Base-by-base conservation (phyloP, 805 yeast species). In the Wickerhamomyces silvicola region DNA sequence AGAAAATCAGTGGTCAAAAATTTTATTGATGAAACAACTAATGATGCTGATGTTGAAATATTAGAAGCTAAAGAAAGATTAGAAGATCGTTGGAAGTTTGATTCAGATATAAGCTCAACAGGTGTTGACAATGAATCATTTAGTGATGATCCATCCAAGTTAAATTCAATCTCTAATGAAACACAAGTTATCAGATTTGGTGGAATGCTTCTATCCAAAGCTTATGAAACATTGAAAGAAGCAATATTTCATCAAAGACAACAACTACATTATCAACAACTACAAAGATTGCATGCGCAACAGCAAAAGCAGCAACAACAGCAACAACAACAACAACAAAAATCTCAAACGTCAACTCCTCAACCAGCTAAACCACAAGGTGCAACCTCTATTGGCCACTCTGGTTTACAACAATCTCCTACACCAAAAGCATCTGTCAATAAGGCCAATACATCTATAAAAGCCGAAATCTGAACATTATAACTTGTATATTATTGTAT, bases 141-240 rank as follows among this genome's bases (percentile, higher is more conserved):
- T 35, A 68, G 78, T 37, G 69, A 72, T 37, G 95, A 86, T 55
- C 96, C 97, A 0, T 78, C 95, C 0, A 70, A 72, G 34, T 66
- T 88, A 46, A 88, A 88, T 51, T 81, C 81, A 41, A 85, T 88
- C 25, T 74, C 86, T 10, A 80, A 80, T 33, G 90, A 79, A 31
- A 87, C 96, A 2, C 97, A 88, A 57, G 78, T 83, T 1, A 83
- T 90, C 19, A 66, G 97, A 38, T 88, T 88, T 59, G 95, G 96
- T 7, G 75, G 94, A 6, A 87, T 87, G 96, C 59, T 90, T 20
- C 65, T 87, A 25, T 75, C 92, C 4, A 90, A 88, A 56, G 79
- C 96, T 0, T 83, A 83, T 51, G 96, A 87, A 33, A 70, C 78
- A 31, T 62, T 79, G 41, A 65, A 85, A 46, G 86, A 87, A 51